Evolutionary conservation across 2,329 filamentous ascomycete genomes (phyloP), one percentile per base, ranked within the genome.

Genomic region (Ophiocordyceps unilateralis): DNA sequence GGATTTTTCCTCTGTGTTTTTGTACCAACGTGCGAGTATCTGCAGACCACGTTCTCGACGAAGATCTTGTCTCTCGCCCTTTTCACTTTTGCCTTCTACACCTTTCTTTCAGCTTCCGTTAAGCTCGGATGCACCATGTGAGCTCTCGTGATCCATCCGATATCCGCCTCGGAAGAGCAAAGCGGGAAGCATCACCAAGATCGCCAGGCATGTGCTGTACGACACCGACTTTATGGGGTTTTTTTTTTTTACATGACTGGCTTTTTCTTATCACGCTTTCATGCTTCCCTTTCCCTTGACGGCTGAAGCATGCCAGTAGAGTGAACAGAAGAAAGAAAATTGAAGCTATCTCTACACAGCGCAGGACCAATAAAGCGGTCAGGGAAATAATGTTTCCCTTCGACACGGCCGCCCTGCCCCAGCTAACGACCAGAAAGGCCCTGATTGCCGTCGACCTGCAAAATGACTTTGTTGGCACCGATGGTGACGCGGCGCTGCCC

Each of bases 371-470:
- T n/a, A n/a, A n/a, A n/a, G n/a, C 4, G 5, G 17, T 17, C 15
- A 7, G 24, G 20, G 17, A 12, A 48, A 50, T 43, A 46, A 74
- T 75, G 63, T 74, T 79, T 53, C 57, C 70, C 47, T 75, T 79
- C 56, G 70, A 77, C 51, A 61, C 66, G 34, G 58, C 69, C 39
- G 63, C 67, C 30, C 63, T 80, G 19, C 76, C 76, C 11, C 62
- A 70, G 41, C 60, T 81, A 42, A 65, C 61, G 24, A 75, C 75
- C 9, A 69, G 76, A 42, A 75, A 74, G 61, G 89, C 85, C 1
- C 69, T 98, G 38, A 67, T 96, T 19, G 65, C 93, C 17, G 70
- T 95, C 49, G 89, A 94, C 54, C 74, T 93, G 30, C 91, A 96
- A 56, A 86, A 93, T 53, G 89, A 95, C 58, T 94, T 96, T 54